phyloP scores from a whole-genome alignment of 2,329 filamentous ascomycete species.

The Aspergillus spinulosporus region DNA sequence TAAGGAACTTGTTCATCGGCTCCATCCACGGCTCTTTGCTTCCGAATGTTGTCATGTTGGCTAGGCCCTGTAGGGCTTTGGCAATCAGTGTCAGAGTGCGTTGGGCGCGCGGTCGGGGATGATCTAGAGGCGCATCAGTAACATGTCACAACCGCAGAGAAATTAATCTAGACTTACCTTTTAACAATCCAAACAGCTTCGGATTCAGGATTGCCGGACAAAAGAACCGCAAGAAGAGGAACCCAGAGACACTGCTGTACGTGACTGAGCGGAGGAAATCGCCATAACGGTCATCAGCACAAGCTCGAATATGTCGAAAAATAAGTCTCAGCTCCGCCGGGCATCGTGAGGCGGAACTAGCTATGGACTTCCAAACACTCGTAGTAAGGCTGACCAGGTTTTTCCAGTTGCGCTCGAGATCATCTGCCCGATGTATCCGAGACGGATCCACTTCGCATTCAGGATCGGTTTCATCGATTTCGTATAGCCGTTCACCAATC shows the following conservation, averaged over 20 bases:
- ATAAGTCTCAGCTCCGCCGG: slow-evolving; percentile 81
- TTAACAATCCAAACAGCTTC: slow-evolving; percentile 84
- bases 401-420: slow-evolving; percentile 80
- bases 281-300: slow-evolving; percentile 91
- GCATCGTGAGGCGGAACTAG: slow-evolving; percentile 69
- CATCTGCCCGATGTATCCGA: slow-evolving; percentile 65
- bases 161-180: slow-evolving; percentile 48
- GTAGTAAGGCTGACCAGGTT: slow-evolving; percentile 74
- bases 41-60: slow-evolving; percentile 87
- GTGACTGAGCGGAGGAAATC: slow-evolving; percentile 86
- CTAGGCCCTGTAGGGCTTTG: slow-evolving; percentile 86
- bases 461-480: slow-evolving; percentile 86
- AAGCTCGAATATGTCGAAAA: slow-evolving; percentile 86
- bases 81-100: slow-evolving; percentile 88
- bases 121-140: slow-evolving; percentile 55
- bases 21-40: slow-evolving; percentile 99
- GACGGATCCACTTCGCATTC: slow-evolving; percentile 96
- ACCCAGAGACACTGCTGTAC: slow-evolving; percentile 93
- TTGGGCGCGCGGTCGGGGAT: slow-evolving; percentile 78
- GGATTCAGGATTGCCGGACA: slow-evolving; percentile 95
- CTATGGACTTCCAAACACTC: slow-evolving; percentile 82
- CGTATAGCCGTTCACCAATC: slow-evolving; percentile 77
- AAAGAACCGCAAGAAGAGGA: slow-evolving; percentile 91
- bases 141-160: background rate
- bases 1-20: slow-evolving; percentile 89